Evolutionary conservation across 768 basidiomycete genomes (phyloP).

Genomic region (Lepiota brunneoincarnata): DNA sequence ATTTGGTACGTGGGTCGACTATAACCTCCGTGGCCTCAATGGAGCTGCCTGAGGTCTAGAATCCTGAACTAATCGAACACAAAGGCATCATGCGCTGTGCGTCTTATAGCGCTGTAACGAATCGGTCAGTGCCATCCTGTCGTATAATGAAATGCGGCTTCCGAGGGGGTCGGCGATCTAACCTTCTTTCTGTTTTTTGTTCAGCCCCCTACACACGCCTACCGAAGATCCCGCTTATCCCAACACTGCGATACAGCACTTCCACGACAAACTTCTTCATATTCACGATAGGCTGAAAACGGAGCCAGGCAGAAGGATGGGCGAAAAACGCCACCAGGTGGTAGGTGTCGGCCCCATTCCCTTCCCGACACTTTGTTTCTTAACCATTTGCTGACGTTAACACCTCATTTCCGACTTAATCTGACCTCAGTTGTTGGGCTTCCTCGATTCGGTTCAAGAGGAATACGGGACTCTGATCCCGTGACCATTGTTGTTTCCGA

Average conservation of each 20-base stretch:
- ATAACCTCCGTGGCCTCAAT: background rate
- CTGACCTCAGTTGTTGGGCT: constrained; percentile 55
- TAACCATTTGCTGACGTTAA: background rate
- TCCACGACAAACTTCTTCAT: constrained; percentile 80
- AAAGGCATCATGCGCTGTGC: constrained; percentile 66
- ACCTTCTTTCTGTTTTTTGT: constrained; percentile 7
- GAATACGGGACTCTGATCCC: constrained; percentile 35
- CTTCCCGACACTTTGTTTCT: background rate
- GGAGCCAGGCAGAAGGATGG: constrained; percentile 61
- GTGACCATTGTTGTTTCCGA: background rate
- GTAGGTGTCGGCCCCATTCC: constrained; percentile 33
- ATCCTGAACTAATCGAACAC: constrained; percentile 1
- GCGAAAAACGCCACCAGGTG: constrained; percentile 67
- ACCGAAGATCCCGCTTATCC: constrained; percentile 40
- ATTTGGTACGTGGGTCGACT: constrained; percentile 52
- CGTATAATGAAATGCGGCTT: constrained; percentile 4
- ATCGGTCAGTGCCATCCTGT: constrained; percentile 33
- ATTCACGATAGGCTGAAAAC: constrained; percentile 80
- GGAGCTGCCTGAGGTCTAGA: constrained; percentile 2
- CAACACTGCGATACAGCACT: constrained; percentile 72
- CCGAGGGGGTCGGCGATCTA: constrained; percentile 7
- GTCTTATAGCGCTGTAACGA: constrained; percentile 56
- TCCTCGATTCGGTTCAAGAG: constrained; percentile 55
- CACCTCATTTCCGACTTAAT: background rate
- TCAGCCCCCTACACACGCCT: constrained; percentile 46